Base-by-base conservation (phyloP, 2,329 filamentous ascomycete genomes). In the Alternaria hordeiaustralica region DNA sequence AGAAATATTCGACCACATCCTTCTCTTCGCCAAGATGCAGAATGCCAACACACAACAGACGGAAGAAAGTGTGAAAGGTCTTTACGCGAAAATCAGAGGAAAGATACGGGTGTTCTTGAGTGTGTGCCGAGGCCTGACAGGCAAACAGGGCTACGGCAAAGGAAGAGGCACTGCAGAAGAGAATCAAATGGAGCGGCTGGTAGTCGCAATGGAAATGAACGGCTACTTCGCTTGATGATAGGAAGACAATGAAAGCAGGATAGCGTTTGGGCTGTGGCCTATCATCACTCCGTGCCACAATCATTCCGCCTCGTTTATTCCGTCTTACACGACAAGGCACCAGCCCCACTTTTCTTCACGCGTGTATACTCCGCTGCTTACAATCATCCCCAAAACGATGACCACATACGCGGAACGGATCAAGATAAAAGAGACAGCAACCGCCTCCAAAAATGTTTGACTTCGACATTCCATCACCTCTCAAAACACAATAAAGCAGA, bases 31-130 rank as follows among this genome's bases (percentile, higher is more conserved):
- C 68, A 81, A 69, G 70, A 73, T 66, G 65, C 70, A 66, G 67
- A 81, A 60, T 18, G 50, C 55, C 1, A 63, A 61, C 7, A 61
- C 55, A 61, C 77, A 21, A 62, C 78, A 26, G 64, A 71, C 54
- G 1, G 62, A 58, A 3, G 70, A 80, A 6, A 72, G 71, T 23
- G 56, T 85, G 12, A 77, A 72, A 53, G 81, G 84, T 18, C 75
- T 95, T 13, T 93, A 95, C 75, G 77, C 79, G 4, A 82, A 82
- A 30, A 93, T 96, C 71, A 86, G 85, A 74, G 92, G 89, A 76
- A 93, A 93, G 71, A 85, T 93, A 0, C 86, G 88, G 25, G 87
- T 92, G 0, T 96, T 97, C 71, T 84, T 96, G 61, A 90, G 84
- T 51, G 92, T 92, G 2, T 96, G 88, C 76, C 87, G 85, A 63